phyloP scores from a whole-genome alignment of 805 yeast genomes.

The Saccharomyces eubayanus region DNA sequence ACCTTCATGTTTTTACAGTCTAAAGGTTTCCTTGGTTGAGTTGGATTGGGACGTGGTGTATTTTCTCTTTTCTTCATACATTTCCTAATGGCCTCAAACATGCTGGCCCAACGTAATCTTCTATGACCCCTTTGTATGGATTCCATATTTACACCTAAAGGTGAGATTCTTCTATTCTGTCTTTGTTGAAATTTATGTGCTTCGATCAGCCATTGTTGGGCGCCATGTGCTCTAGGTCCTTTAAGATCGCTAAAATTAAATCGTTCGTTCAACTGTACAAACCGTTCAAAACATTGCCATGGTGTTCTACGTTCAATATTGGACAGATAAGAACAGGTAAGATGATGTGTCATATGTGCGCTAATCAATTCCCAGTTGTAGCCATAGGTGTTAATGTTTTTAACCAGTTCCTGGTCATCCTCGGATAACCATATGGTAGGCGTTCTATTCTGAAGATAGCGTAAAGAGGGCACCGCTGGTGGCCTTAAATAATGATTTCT shows the following conservation, averaged over 20 bases:
- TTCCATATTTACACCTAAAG: constrained; percentile 88
- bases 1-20: constrained; percentile 43
- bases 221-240: constrained; percentile 74
- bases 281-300: constrained; percentile 97
- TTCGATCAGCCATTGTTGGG: constrained; percentile 87
- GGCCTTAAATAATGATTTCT: constrained; percentile 65
- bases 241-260: constrained; percentile 81
- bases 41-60: constrained; percentile 50
- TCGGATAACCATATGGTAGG: constrained; percentile 96
- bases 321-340: constrained; percentile 66
- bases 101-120: constrained; percentile 88
- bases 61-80: constrained; percentile 82
- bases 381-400: constrained; percentile 74
- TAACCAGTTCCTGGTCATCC: constrained; percentile 75
- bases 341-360: constrained; percentile 60
- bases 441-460: constrained; percentile 70
- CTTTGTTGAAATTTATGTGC: constrained; percentile 84
- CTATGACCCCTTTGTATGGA: constrained; percentile 90
- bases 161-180: constrained; percentile 81
- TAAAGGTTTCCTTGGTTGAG: constrained; percentile 34
- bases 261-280: constrained; percentile 83
- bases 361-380: constrained; percentile 93
- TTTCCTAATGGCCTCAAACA: constrained; percentile 92
- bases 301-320: constrained; percentile 93
- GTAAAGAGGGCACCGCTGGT: constrained; percentile 82